Percentiles rank a stretch among this genome's conserved stretches.
Conservation (phyloP, 2,329 filamentous ascomycete species). For the Fusarium nelsonii region DNA sequence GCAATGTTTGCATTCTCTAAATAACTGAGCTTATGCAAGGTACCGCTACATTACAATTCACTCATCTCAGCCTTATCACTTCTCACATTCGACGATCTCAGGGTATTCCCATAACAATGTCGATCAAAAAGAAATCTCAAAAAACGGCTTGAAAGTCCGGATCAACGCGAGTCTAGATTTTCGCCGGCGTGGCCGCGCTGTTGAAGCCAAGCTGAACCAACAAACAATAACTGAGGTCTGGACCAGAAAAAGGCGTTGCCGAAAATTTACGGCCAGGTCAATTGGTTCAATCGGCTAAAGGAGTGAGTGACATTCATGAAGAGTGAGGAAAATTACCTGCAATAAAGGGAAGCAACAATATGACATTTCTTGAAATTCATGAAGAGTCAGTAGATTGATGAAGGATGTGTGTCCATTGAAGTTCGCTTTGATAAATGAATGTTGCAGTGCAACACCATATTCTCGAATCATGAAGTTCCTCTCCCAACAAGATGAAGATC, state of each 20-base stretch:
- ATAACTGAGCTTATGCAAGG: background rate
- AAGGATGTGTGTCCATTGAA: too few relatives aligned
- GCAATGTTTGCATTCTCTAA: too few relatives aligned
- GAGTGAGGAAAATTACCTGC: background rate
- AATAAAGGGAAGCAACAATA: background rate
- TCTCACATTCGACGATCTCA: background rate
- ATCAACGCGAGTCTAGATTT: background rate
- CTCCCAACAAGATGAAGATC: too few relatives aligned
- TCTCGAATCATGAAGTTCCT: too few relatives aligned
- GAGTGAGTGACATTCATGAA: background rate
- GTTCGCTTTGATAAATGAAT: too few relatives aligned
- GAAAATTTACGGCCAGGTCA: background rate
- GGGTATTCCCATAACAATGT: background rate
- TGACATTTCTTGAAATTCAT: background rate
- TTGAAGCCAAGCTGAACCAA: background rate
- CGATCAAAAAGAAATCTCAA: background rate
- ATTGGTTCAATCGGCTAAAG: background rate
- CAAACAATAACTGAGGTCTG: background rate
- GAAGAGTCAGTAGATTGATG: too few relatives aligned
- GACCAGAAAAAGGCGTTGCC: background rate
- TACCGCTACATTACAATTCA: background rate
- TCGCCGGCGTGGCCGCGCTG: slow-evolving; percentile 17
- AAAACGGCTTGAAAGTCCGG: background rate
- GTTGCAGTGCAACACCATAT: too few relatives aligned
- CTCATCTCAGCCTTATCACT: slow-evolving; percentile 21